Percentiles rank a stretch among this genome's conserved stretches.
These are phyloP conservation scores for Yamadazyma aaseri DNA, from an alignment of 1,139 yeast genomes.

Conservation along the genomic window DNA sequence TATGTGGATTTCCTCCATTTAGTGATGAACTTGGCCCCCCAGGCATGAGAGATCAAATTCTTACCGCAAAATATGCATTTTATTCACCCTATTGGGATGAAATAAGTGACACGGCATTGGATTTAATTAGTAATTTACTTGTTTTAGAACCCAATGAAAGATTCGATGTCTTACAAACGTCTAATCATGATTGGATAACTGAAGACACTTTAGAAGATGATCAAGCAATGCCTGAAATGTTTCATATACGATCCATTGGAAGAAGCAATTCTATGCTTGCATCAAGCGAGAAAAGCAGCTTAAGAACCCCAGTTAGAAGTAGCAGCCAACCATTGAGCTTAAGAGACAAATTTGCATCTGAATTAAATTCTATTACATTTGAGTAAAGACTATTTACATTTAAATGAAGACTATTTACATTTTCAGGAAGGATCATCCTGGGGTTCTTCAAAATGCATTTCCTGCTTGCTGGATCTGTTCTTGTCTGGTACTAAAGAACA, in stretches of 20 bases:
- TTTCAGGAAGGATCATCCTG: constrained; percentile 11
- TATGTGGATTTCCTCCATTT: constrained; percentile 85
- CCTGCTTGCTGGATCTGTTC: constrained; percentile 17
- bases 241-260: constrained; percentile 1
- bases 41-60: constrained; percentile 69
- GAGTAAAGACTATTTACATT: constrained; percentile 8
- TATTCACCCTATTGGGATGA: constrained; percentile 81
- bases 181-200: constrained; percentile 54
- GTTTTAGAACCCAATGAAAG: constrained; percentile 58
- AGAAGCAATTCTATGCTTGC: constrained; percentile 15
- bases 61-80: constrained; percentile 66
- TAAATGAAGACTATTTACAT: constrained; percentile 6
- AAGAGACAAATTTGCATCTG: constrained; percentile 32
- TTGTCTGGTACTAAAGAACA: constrained; percentile 33
- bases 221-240: neutral
- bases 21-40: constrained; percentile 83
- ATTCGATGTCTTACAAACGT: constrained; percentile 49
- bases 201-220: constrained; percentile 1
- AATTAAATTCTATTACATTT: constrained; percentile 11
- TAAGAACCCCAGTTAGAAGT: constrained; percentile 20
- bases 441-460: constrained; percentile 2
- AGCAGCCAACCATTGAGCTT: constrained; percentile 36
- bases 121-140: constrained; percentile 60
- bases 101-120: constrained; percentile 61
- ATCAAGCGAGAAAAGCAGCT: constrained; percentile 4